Base-by-base conservation (phyloP, 2,329 filamentous ascomycete species). In the Aureobasidium musti region DNA sequence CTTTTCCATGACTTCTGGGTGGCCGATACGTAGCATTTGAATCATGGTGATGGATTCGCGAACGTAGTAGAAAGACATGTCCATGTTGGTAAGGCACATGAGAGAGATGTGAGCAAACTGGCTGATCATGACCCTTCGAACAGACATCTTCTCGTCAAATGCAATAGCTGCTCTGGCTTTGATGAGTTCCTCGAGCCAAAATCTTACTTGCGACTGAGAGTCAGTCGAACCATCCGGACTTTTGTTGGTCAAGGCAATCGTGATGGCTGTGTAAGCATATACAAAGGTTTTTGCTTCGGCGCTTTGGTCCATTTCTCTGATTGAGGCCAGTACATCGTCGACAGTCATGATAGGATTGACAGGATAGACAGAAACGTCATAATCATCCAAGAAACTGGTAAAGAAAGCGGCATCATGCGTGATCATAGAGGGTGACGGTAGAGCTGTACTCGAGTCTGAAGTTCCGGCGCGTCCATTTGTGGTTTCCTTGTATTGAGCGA, bases 41-140 rank as follows among this genome's bases (percentile, higher is more conserved):
- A 81, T 72, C 74, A 81, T 75, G 63, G 77, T 76, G 63, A 83
- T 82, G 26, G 79, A 80, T 69, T 86, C 83, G 7, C 83, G 77
- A 45, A 86, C 79, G 50, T 83, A 81, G 72, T 79, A 75, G 54
- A 84, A 83, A 17, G 81, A 81, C 37, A 82, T 77, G 59, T 84
- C 81, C 67, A 78, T 77, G 17, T 80, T 79, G 50, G 79, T 79
- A 41, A 84, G 76, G 3, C 78, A 79, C 78, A 84, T 81, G 45
- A 82, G 77, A 70, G 79, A 82, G 67, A 84, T 84, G 69, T 85
- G 81, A 41, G 84, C 78, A 68, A 83, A 85, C 52, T 85, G 75
- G 45, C 79, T 81, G n/a, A 81, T 82, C 77, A 84, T 80, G 17
- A 82, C 78, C 43, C 80, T 77, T 67, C 80, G 78, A 37, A 83